Percentiles rank a stretch among this genome's conserved stretches.
Conservation (phyloP, 1,284 basidiomycete species). For the Takashimella tepidaria region DNA sequence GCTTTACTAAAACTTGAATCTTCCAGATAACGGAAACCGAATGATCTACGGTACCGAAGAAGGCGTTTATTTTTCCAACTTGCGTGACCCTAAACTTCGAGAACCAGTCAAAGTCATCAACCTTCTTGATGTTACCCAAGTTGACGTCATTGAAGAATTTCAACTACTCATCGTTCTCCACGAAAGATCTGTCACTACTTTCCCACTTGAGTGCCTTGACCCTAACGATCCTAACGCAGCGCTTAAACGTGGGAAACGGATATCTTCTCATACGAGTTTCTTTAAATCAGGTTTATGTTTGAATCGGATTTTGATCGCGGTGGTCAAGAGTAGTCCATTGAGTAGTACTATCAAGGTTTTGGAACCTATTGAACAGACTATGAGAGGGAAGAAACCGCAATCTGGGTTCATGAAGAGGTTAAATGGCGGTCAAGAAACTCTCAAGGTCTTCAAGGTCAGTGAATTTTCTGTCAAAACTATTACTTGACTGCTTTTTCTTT, state of each 20-base stretch:
- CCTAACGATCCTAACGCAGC: constrained; percentile 84
- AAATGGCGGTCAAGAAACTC: constrained; percentile 83
- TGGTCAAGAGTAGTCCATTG: constrained; percentile 90
- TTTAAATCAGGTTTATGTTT: constrained; percentile 96
- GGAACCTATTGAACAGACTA: constrained; percentile 88
- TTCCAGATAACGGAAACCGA: constrained; percentile 69
- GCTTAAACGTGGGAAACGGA: constrained; percentile 87
- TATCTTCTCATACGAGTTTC: constrained; percentile 94
- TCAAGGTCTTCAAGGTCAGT: constrained; percentile 84
- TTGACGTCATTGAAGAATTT: constrained; percentile 95
- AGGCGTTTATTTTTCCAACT: constrained; percentile 89
- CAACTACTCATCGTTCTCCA: constrained; percentile 92
- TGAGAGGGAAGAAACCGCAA: constrained; percentile 81
- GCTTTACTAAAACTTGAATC: constrained; percentile 2
- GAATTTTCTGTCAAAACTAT: too few species aligned
- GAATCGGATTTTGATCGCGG: constrained; percentile 90
- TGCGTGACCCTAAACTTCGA: constrained; percentile 64
- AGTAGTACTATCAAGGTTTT: constrained; percentile 97
- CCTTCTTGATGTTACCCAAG: constrained; percentile 83
- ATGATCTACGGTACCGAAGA: constrained; percentile 96
- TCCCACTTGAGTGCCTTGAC: constrained; percentile 90
- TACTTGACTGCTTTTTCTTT: too few species aligned
- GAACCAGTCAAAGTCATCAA: constrained; percentile 89
- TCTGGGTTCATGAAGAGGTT: constrained; percentile 77
- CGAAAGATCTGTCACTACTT: constrained; percentile 94